phyloP scores from a whole-genome alignment of 2,329 filamentous ascomycete genomes.

The Blastomyces gilchristii region DNA sequence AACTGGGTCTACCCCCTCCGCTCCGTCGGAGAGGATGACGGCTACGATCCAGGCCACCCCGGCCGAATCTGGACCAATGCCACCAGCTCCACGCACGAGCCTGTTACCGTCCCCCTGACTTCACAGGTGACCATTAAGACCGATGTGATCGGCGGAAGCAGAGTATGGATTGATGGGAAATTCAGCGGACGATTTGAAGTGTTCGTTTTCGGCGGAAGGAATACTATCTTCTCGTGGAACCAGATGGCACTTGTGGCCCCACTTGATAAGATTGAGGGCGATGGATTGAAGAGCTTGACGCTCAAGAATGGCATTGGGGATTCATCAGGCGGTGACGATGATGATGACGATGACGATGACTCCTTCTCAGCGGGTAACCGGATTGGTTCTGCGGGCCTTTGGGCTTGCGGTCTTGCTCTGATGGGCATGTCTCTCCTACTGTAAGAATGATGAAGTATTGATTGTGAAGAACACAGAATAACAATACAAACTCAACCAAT shows the following conservation, averaged over 20 bases:
- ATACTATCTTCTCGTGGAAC: slow-evolving; percentile 44
- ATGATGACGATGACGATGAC: background rate
- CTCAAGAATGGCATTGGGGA: background rate
- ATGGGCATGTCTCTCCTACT: background rate
- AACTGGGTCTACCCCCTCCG: slow-evolving; percentile 42
- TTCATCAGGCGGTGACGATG: background rate
- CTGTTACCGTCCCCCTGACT: slow-evolving; percentile 28
- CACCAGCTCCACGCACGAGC: slow-evolving; percentile 38
- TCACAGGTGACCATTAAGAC: slow-evolving; percentile 36
- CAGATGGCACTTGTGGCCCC: slow-evolving; percentile 49
- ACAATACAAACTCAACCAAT: background rate
- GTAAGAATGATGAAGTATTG: background rate
- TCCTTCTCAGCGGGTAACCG: background rate
- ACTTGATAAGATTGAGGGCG: slow-evolving; percentile 28
- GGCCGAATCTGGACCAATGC: slow-evolving; percentile 46
- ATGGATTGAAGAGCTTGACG: slow-evolving; percentile 6
- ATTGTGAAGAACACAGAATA: background rate
- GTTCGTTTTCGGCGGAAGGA: slow-evolving; percentile 45
- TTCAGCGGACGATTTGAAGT: slow-evolving; percentile 46
- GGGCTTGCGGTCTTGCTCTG: background rate
- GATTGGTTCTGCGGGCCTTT: background rate
- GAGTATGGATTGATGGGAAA: slow-evolving; percentile 39
- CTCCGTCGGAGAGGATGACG: slow-evolving; percentile 34
- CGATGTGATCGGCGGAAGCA: slow-evolving; percentile 38
- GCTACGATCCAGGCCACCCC: slow-evolving; percentile 38